Conservation (phyloP, 345 rosid species). For the Cochlearia excelsa region DNA sequence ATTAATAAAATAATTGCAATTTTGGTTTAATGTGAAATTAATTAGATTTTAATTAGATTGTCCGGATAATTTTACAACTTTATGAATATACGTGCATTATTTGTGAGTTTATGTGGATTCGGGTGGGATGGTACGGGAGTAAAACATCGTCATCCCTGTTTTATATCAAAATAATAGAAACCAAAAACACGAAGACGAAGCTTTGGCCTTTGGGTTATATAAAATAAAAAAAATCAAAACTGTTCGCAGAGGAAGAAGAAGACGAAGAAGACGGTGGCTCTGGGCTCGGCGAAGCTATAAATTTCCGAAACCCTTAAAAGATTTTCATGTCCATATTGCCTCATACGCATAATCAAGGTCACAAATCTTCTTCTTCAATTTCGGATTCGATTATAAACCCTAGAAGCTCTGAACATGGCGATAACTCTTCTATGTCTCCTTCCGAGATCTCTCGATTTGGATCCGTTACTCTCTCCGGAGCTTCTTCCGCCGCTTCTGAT, state of each 20-base stretch:
- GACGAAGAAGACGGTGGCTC: constrained; percentile 27
- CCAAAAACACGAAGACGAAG: neutral
- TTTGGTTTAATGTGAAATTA: no score
- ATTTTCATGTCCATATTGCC: constrained; percentile 99
- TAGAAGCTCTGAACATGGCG: constrained; percentile 58
- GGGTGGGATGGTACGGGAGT: no score
- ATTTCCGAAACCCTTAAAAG: constrained; percentile 30
- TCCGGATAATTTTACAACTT: no score
- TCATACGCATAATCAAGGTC: constrained; percentile 50
- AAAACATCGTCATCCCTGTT: no score
- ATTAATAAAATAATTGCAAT: no score
- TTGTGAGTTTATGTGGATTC: no score
- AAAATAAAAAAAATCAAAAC: neutral
- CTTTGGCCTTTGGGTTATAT: constrained; percentile 1
- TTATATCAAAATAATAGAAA: neutral
- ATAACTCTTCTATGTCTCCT: constrained; percentile 22
- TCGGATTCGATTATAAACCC: constrained; percentile 47
- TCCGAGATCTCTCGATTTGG: constrained; percentile 24
- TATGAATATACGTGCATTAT: no score
- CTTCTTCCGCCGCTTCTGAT: neutral
- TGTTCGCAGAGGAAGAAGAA: constrained; percentile 13
- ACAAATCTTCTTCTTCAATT: constrained; percentile 47
- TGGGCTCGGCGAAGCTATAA: constrained; percentile 28
- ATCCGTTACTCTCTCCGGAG: constrained; percentile 19
- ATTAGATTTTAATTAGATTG: no score